phyloP scores from a whole-genome alignment of 495 filamentous ascomycete species.

The Aspergillus avenaceus region DNA sequence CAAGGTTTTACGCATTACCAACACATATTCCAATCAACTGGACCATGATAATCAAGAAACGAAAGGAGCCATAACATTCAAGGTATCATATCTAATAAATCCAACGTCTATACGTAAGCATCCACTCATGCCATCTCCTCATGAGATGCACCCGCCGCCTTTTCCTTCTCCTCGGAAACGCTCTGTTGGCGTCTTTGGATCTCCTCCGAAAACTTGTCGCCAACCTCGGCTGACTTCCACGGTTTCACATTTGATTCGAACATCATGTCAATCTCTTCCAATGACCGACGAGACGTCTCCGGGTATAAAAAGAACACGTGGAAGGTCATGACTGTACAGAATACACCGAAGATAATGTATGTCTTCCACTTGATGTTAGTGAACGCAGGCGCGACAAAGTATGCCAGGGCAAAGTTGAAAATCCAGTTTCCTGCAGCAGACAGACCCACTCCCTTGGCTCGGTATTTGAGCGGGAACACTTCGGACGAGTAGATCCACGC shows the following conservation, averaged over 20 bases:
- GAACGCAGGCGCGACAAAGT: conserved; percentile 69
- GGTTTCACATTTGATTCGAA: conserved; percentile 21
- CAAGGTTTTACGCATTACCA: no score
- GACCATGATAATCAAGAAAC: not conserved
- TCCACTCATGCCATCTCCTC: conserved; percentile 6
- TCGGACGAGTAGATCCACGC: conserved; percentile 76
- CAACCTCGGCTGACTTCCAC: conserved; percentile 18
- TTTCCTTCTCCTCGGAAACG: conserved; percentile 6
- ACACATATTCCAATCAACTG: no score
- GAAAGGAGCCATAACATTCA: no score
- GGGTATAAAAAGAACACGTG: conserved; percentile 68
- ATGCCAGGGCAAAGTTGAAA: conserved; percentile 70
- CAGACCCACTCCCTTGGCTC: conserved; percentile 66
- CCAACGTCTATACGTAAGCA: not conserved
- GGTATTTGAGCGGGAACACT: conserved; percentile 70
- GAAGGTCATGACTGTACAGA: conserved; percentile 58
- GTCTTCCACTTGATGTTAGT: conserved; percentile 68
- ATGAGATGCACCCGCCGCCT: conserved; percentile 5
- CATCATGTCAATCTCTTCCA: conserved; percentile 62
- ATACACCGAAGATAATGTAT: conserved; percentile 71
- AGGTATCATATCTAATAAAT: not conserved
- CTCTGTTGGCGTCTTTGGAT: conserved; percentile 17
- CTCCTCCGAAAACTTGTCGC: conserved; percentile 24
- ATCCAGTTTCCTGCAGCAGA: conserved; percentile 69
- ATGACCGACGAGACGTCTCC: conserved; percentile 64